Evolutionary conservation across 495 filamentous ascomycete genomes (phyloP).

Genomic region (Tuber brumale): DNA sequence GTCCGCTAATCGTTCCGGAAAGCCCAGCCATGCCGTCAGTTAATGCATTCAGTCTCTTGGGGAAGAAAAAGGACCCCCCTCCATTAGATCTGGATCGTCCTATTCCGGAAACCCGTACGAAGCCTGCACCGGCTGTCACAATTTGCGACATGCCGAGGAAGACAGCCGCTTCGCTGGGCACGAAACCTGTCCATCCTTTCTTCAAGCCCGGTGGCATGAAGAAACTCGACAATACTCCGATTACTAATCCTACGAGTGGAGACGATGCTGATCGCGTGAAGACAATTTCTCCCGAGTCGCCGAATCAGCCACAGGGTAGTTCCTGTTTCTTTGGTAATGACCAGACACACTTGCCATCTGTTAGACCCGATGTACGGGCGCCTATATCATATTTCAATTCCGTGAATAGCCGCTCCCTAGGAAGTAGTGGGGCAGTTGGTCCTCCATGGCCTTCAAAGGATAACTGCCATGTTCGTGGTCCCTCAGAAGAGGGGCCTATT

Average conservation of each 20-base stretch:
- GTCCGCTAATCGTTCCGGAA: slow-evolving; percentile 24
- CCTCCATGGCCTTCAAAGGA: slow-evolving; percentile 66
- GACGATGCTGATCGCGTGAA: slow-evolving; percentile 19
- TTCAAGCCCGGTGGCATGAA: slow-evolving; percentile 48
- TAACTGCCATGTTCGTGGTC: slow-evolving; percentile 55
- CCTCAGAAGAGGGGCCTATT: slow-evolving; percentile 7
- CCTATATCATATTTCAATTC: slow-evolving; percentile 12
- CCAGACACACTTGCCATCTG: slow-evolving; percentile 12
- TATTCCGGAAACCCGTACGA: slow-evolving; percentile 1
- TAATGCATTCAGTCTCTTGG: slow-evolving; percentile 38
- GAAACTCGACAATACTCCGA: slow-evolving; percentile 24
- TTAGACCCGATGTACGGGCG: background rate
- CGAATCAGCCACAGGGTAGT: slow-evolving; percentile 37
- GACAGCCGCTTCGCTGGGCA: slow-evolving; percentile 40
- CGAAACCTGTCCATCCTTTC: slow-evolving; percentile 74
- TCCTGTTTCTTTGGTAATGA: slow-evolving; percentile 8
- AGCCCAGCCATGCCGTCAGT: slow-evolving; percentile 18
- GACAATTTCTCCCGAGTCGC: slow-evolving; percentile 41
- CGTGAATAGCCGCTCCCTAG: slow-evolving; percentile 46
- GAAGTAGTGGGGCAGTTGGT: slow-evolving; percentile 55
- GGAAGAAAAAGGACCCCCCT: slow-evolving; percentile 48
- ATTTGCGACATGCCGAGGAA: slow-evolving; percentile 28
- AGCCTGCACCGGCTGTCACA: slow-evolving; percentile 14
- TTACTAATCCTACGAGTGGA: slow-evolving; percentile 13
- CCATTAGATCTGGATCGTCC: slow-evolving; percentile 10